Evolutionary conservation across 805 yeast species (phyloP), one percentile per base, ranked within the genome.

Genomic region (Cephaloascus albidus): DNA sequence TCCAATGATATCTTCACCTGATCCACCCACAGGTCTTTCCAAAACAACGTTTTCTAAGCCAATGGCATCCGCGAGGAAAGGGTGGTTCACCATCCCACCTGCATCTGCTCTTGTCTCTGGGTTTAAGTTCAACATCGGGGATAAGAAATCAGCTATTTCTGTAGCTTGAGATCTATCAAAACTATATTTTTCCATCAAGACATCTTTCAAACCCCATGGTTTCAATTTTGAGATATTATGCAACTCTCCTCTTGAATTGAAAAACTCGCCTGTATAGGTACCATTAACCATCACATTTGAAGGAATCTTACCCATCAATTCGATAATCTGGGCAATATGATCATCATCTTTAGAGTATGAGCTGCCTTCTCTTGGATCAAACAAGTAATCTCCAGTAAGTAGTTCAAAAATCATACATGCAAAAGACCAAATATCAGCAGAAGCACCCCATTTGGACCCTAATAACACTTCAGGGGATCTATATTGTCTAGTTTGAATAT

Each of bases 361-460:
- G 40, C 74, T 76, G 1, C 89, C 88, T 44, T 76, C 76, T 38
- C 78, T 75, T 4, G 98, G 98, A 57, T 90, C 97, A 58, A 90
- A 93, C 37, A 93, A 60, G 52, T 89, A 89, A 59, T 90, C 97
- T 3, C 97, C 97, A 0, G 98, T 90, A 35, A 90, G 60, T 18
- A 93, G 68, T 63, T 93, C 98, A 61, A 93, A 93, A 1, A 85
- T 68, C 51, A 93, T 62, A 61, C 97, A 89, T 0, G 95, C 97
- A 51, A 85, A 68, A n/a, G 96, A 85, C 98, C 98, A 93, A 36
- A 90, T 73, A 60, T 93, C 98, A 1, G 94, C 81, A 40, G 90
- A 79, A 38, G 95, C 88, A 1, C 98, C 98, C 98, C 98, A 93
- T 26, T 75, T 69, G 8, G 84, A 74, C 0, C 95, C 93, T 16